Evolutionary conservation across 441 rosid species (phyloP).

Genomic region (Corymbia citriodora): DNA sequence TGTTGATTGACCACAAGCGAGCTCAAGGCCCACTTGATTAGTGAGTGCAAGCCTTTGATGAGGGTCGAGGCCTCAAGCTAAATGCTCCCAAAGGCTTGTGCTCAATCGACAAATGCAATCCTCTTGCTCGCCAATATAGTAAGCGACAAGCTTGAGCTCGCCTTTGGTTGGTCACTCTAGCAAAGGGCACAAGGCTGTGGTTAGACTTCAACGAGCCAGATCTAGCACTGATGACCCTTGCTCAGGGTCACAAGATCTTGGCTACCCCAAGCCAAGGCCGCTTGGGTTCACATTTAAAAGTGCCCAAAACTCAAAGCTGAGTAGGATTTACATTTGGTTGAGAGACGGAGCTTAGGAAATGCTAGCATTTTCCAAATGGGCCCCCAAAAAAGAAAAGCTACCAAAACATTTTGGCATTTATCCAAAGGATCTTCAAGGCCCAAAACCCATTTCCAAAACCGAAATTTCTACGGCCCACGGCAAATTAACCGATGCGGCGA

Average conservation of each 20-base stretch:
- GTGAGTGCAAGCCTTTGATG: too few relatives aligned
- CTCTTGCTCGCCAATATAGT: too few relatives aligned
- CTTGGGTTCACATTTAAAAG: background rate
- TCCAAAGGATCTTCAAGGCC: background rate
- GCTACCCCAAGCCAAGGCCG: background rate
- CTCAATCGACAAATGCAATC: too few relatives aligned
- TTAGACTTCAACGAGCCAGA: rapidly evolving
- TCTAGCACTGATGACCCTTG: background rate
- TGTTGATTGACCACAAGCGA: too few relatives aligned
- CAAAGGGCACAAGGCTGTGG: too few relatives aligned
- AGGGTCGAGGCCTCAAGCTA: too few relatives aligned
- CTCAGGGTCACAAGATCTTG: background rate
- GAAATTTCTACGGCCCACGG: background rate
- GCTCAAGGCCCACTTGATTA: too few relatives aligned
- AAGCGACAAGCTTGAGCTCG: too few relatives aligned
- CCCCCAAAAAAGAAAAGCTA: background rate
- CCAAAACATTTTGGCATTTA: background rate
- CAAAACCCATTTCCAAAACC: background rate
- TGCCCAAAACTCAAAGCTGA: background rate
- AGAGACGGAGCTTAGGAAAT: background rate
- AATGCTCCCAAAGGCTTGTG: too few relatives aligned
- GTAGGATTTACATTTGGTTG: background rate
- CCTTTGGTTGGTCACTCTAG: too few relatives aligned
- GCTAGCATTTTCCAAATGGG: background rate
- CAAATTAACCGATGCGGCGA: background rate